phyloP scores from a whole-genome alignment of 78 protist genomes.

The Dictyostelium intermedium region DNA sequence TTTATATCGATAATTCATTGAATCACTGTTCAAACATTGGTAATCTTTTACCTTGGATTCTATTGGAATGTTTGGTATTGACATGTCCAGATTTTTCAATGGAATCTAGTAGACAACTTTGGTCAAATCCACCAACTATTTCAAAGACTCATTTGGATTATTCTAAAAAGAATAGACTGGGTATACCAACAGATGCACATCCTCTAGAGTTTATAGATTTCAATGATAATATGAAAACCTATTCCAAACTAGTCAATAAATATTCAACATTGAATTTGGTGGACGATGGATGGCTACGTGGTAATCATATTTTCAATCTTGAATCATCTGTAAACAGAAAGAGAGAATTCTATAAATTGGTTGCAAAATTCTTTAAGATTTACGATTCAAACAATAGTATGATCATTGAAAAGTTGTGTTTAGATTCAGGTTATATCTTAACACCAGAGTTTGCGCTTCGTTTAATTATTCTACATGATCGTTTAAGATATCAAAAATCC shows the following conservation, averaged over 20 bases:
- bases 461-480: conserved; percentile 54
- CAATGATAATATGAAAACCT: not conserved
- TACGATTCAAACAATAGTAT: not conserved
- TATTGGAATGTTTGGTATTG: conserved; percentile 16
- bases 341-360: not conserved
- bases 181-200: not conserved
- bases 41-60: not conserved
- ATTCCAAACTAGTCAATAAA: not conserved
- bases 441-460: conserved; percentile 80
- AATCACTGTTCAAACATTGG: not conserved
- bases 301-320: not conserved
- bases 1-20: not conserved
- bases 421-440: conserved; percentile 12
- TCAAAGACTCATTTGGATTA: conserved; percentile 1
- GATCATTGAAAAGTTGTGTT: conserved; percentile 17
- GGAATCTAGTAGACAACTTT: not conserved
- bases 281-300: not conserved
- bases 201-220: not conserved
- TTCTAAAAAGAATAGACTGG: conserved; percentile 1
- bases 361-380: conserved; percentile 32
- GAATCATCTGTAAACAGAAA: not conserved
- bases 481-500: conserved; percentile 11
- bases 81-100: conserved; percentile 15
- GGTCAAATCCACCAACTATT: conserved; percentile 56
- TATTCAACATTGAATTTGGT: not conserved